Evolutionary conservation across 768 basidiomycete genomes (phyloP).

Genomic region (Auriscalpium vulgare): DNA sequence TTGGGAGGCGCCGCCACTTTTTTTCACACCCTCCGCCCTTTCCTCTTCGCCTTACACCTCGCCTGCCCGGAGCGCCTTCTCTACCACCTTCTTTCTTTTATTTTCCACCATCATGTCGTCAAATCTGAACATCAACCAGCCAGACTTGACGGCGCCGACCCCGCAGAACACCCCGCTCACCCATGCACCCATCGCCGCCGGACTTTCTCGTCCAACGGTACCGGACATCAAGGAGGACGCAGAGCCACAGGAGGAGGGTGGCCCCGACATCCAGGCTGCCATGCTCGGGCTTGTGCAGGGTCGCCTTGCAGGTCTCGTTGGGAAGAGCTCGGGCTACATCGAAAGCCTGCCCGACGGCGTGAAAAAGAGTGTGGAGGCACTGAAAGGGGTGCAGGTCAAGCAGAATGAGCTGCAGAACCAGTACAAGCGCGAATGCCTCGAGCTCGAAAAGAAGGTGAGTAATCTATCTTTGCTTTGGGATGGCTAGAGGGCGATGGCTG

Average conservation of each 20-base stretch:
- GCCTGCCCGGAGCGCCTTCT: too few species aligned
- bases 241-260: slow-evolving; percentile 58
- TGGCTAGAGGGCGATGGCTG: neutral
- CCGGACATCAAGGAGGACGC: slow-evolving; percentile 83
- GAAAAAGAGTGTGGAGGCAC: slow-evolving; percentile 78
- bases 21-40: too few species aligned
- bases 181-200: slow-evolving; percentile 70
- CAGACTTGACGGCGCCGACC: slow-evolving; percentile 76
- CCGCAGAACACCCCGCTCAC: slow-evolving; percentile 88
- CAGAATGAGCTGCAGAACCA: slow-evolving; percentile 87
- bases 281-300: slow-evolving; percentile 85
- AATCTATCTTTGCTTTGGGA: neutral
- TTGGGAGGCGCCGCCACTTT: too few species aligned
- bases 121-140: slow-evolving; percentile 50
- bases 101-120: slow-evolving; percentile 48
- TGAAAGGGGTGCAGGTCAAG: slow-evolving; percentile 91
- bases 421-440: slow-evolving; percentile 92
- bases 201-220: slow-evolving; percentile 80
- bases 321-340: slow-evolving; percentile 92
- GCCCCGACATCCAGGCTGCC: slow-evolving; percentile 46
- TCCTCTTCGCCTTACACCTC: too few species aligned
- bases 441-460: slow-evolving; percentile 90
- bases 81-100: slow-evolving; percentile 15
- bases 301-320: slow-evolving; percentile 77
- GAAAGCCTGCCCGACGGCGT: slow-evolving; percentile 77